These are phyloP conservation scores for Sanghuangporus weigelae DNA, from an alignment of 1,284 basidiomycete species.

Conservation along the genomic window DNA sequence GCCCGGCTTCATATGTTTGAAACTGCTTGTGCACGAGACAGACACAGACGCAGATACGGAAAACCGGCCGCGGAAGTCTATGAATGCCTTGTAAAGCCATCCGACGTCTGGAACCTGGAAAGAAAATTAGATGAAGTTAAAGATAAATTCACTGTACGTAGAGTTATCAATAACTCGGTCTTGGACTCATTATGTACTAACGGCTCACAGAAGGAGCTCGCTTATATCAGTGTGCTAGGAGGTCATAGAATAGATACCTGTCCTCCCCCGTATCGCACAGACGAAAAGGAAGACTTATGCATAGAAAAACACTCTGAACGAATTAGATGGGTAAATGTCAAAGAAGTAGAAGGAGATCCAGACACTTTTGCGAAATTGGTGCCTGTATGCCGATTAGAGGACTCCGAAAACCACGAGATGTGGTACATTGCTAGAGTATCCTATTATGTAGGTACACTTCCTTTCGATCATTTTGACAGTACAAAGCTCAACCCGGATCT, in stretches of 20 bases:
- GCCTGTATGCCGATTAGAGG: background rate
- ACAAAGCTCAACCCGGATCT: background rate
- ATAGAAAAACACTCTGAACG: background rate
- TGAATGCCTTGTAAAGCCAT: background rate
- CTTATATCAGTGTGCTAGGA: background rate
- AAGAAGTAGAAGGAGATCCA: background rate
- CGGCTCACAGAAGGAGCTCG: background rate
- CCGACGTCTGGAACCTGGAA: background rate
- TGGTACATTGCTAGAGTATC: background rate
- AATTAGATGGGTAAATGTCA: background rate
- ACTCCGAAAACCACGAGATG: background rate
- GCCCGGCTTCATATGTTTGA: background rate
- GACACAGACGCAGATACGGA: background rate
- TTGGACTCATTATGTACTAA: background rate
- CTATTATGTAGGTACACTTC: background rate
- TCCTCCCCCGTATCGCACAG: background rate
- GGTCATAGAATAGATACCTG: background rate
- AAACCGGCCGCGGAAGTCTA: background rate
- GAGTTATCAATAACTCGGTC: background rate
- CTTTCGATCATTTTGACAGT: background rate
- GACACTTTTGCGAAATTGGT: background rate
- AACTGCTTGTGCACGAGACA: background rate
- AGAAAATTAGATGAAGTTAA: background rate
- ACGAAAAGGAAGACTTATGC: background rate
- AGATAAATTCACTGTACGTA: background rate